Evolutionary conservation across 176 grass and related monocot species (phyloP).

Genomic region (Musa schizocarpa): DNA sequence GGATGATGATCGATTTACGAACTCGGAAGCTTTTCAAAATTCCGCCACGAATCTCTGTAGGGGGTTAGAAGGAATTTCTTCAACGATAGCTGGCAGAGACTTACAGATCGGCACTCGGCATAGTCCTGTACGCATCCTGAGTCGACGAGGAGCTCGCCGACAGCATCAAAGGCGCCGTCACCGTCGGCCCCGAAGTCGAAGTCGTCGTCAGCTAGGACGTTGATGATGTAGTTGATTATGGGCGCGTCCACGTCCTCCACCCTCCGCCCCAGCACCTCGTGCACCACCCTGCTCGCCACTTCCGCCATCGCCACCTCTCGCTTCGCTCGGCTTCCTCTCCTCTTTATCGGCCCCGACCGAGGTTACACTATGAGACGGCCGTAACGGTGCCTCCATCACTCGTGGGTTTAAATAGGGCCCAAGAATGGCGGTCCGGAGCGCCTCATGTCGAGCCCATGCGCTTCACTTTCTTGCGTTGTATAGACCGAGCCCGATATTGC

Average conservation of each 20-base stretch:
- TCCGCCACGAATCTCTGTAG: not conserved
- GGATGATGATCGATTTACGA: not conserved
- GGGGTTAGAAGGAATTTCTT: not conserved
- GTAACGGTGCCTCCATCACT: no score
- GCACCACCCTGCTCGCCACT: slow-evolving; percentile 65
- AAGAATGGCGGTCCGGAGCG: not conserved
- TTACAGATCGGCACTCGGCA: slow-evolving; percentile 57
- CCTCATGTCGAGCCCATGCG: not conserved
- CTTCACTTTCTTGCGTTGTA: not conserved
- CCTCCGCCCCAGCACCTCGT: slow-evolving; percentile 59
- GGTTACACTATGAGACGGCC: not conserved
- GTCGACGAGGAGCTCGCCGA: slow-evolving; percentile 86
- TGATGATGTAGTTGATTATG: slow-evolving; percentile 90
- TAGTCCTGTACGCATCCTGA: slow-evolving; percentile 55
- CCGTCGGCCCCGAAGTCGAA: slow-evolving; percentile 88
- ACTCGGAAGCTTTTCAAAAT: not conserved
- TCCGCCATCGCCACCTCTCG: slow-evolving; percentile 18
- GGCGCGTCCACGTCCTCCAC: slow-evolving; percentile 61
- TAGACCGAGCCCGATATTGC: not conserved
- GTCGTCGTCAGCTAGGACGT: slow-evolving; percentile 95
- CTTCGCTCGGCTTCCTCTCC: not conserved
- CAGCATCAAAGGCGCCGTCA: slow-evolving; percentile 63
- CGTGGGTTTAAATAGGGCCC: no score
- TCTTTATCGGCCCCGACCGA: not conserved
- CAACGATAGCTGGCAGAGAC: not conserved